Conservation (phyloP, 2,329 filamentous ascomycete genomes). For the Curvularia hawaiiensis region DNA sequence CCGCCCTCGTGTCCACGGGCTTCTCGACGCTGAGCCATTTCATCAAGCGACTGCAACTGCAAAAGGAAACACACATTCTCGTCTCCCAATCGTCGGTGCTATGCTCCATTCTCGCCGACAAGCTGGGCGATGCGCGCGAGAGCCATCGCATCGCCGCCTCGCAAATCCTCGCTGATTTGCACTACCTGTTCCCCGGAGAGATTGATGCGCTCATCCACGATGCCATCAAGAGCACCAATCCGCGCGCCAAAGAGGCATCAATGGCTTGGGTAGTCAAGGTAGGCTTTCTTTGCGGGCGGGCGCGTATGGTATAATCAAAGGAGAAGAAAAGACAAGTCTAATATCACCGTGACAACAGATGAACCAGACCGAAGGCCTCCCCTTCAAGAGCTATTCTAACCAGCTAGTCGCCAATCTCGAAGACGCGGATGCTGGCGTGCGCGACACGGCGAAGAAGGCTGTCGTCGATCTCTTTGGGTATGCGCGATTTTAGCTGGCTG, state of each 20-base stretch:
- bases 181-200: conserved; percentile 69
- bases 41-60: conserved; percentile 81
- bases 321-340: conserved; percentile 10
- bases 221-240: conserved; percentile 79
- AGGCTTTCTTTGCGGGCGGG: conserved; percentile 14
- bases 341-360: conserved; percentile 59
- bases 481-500: conserved; percentile 11
- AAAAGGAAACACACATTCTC: conserved; percentile 75
- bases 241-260: conserved; percentile 81
- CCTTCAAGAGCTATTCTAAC: conserved; percentile 83
- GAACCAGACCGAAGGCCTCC: conserved; percentile 78
- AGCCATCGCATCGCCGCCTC: conserved; percentile 77
- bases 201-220: conserved; percentile 79
- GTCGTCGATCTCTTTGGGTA: conserved; percentile 87
- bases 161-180: conserved; percentile 79
- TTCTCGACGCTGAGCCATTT: conserved; percentile 89
- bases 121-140: conserved; percentile 86
- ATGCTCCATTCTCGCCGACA: conserved; percentile 77
- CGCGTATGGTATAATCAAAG: not conserved
- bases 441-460: conserved; percentile 80
- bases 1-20: conserved; percentile 74
- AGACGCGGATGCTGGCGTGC: conserved; percentile 85
- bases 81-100: conserved; percentile 73
- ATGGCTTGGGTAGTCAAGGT: conserved; percentile 86
- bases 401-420: conserved; percentile 84